Percentiles rank a stretch among this genome's conserved stretches.
Evolutionary conservation across 169 alveolate genomes (phyloP).

Genomic region (Neospora caninum): DNA sequence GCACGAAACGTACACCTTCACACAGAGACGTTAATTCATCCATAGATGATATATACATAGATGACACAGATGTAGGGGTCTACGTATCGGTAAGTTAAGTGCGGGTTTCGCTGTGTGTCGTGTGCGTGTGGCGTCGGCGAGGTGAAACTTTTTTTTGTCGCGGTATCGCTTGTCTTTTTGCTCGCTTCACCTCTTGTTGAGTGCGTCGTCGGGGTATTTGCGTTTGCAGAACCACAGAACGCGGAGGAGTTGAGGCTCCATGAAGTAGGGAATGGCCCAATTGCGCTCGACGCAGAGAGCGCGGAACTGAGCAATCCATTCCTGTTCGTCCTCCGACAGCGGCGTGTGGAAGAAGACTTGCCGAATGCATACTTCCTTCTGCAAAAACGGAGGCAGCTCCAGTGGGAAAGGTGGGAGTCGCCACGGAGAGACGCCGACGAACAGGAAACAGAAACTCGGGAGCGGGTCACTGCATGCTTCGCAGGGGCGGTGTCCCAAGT

Average conservation of each 20-base stretch:
- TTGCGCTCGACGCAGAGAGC: conserved; percentile 27
- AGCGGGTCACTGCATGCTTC: too few relatives aligned
- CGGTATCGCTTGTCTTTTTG: background rate
- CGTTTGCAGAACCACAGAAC: conserved; percentile 72
- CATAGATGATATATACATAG: too few relatives aligned
- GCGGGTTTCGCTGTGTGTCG: too few relatives aligned
- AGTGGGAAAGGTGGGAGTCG: too few relatives aligned
- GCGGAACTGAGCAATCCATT: conserved; percentile 68
- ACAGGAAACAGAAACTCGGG: too few relatives aligned
- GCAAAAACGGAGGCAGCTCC: background rate
- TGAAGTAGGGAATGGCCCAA: conserved; percentile 66
- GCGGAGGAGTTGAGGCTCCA: conserved; percentile 74
- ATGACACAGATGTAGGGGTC: background rate
- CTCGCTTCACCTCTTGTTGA: conserved; percentile 40
- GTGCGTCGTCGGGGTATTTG: conserved; percentile 61
- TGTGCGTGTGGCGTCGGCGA: too few relatives aligned
- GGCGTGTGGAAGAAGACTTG: conserved; percentile 75
- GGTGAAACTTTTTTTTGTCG: too few relatives aligned
- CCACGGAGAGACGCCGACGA: too few relatives aligned
- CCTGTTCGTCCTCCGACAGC: conserved; percentile 69
- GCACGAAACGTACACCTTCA: too few relatives aligned
- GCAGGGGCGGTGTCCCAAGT: too few relatives aligned
- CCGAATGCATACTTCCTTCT: conserved; percentile 69
- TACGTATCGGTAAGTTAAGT: too few relatives aligned
- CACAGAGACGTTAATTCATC: too few relatives aligned